Evolutionary conservation across 2,329 filamentous ascomycete genomes (phyloP).

Genomic region (Microdochium nivale): DNA sequence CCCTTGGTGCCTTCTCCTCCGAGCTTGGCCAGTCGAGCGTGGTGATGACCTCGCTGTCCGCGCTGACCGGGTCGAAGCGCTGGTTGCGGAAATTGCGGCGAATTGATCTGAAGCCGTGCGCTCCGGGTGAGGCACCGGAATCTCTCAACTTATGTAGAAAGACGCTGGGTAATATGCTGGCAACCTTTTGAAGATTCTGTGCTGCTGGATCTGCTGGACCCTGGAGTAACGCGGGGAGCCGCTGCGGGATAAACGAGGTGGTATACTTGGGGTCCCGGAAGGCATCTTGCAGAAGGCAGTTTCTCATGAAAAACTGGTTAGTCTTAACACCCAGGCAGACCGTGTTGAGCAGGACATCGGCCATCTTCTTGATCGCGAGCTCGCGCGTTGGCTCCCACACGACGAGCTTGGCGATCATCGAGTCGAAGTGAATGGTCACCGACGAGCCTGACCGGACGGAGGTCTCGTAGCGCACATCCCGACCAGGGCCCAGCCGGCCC

Average conservation of each 20-base stretch:
- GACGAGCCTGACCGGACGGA: slow-evolving; percentile 24
- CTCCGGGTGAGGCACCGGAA: too few relatives aligned
- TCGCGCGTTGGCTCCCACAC: slow-evolving; percentile 29
- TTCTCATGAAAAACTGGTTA: slow-evolving; percentile 65
- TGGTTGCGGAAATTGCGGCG: slow-evolving; percentile 22
- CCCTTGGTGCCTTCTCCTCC: slow-evolving; percentile 1
- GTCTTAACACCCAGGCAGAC: slow-evolving; percentile 40
- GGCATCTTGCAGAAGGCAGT: slow-evolving; percentile 51
- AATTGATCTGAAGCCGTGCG: slow-evolving; percentile 5
- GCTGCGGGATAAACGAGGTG: slow-evolving; percentile 57
- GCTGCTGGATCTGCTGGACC: slow-evolving; percentile 53
- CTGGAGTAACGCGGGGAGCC: neutral
- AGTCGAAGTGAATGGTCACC: slow-evolving; percentile 36
- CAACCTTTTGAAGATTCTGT: slow-evolving; percentile 45
- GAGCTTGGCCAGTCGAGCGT: neutral
- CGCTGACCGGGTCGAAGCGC: slow-evolving; percentile 21
- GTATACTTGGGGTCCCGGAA: slow-evolving; percentile 58
- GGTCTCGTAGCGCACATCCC: slow-evolving; percentile 29
- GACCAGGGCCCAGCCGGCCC: neutral
- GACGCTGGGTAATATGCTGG: slow-evolving; percentile 33
- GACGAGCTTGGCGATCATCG: slow-evolving; percentile 36
- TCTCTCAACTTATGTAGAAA: too few relatives aligned
- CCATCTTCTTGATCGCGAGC: slow-evolving; percentile 25
- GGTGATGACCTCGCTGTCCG: slow-evolving; percentile 17
- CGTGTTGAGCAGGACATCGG: slow-evolving; percentile 20